These are phyloP conservation scores for Scleroderma citrinum DNA, from an alignment of 768 basidiomycete genomes.

Conservation along the genomic window DNA sequence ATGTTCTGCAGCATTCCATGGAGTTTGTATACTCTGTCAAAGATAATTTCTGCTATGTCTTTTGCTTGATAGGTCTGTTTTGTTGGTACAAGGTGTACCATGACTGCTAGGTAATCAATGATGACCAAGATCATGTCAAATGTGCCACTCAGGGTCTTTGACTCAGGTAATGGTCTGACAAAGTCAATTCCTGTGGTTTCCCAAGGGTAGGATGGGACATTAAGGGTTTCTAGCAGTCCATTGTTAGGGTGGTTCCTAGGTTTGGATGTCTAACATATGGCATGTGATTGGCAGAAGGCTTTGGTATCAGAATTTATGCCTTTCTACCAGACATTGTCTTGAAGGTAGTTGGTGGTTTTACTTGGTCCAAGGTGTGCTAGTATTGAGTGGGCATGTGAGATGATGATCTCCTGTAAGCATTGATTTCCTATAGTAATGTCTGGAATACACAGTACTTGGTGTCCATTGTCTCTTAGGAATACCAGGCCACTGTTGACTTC, in stretches of 20 bases:
- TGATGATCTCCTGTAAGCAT: constrained; percentile 15
- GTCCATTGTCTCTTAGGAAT: constrained; percentile 11
- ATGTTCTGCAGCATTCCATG: constrained; percentile 28
- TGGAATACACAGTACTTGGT: constrained; percentile 16
- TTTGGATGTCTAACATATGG: constrained; percentile 7
- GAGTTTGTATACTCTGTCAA: constrained; percentile 19
- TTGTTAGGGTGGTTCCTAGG: constrained; percentile 19
- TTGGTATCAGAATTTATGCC: constrained; percentile 11
- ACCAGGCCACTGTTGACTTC: constrained; percentile 9
- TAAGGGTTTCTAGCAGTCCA: constrained; percentile 24
- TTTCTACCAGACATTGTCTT: constrained; percentile 25
- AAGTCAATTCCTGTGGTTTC: constrained; percentile 21
- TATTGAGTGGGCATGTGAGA: constrained; percentile 21
- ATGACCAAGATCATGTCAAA: constrained; percentile 27
- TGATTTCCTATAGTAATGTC: constrained; percentile 1
- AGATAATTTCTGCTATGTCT: constrained; percentile 24
- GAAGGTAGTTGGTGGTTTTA: constrained; percentile 21
- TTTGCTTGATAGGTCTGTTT: constrained; percentile 14
- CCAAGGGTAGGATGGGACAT: constrained; percentile 25
- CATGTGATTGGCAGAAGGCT: constrained; percentile 16
- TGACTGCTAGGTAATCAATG: constrained; percentile 19
- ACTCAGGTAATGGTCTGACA: constrained; percentile 19
- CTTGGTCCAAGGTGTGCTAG: constrained; percentile 19
- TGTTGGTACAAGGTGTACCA: constrained; percentile 20
- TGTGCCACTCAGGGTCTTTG: constrained; percentile 7